Evolutionary conservation across 2,329 filamentous ascomycete genomes (phyloP).

Genomic region (Paracamarosporium sp.): DNA sequence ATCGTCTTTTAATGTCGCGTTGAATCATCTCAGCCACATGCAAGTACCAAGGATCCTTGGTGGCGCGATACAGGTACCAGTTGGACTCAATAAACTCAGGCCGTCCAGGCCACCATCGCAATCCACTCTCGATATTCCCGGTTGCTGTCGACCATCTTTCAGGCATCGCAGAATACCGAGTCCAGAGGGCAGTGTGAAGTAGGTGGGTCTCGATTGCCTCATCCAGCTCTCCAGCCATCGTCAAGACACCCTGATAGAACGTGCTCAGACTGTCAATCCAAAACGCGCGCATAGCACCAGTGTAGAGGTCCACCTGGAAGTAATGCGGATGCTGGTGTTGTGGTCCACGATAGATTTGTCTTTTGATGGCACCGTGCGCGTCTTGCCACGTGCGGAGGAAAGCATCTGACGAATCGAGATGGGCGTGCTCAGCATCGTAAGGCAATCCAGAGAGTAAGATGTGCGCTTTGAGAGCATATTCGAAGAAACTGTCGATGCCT

Average conservation of each 20-base stretch:
- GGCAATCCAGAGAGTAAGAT: conserved; percentile 80
- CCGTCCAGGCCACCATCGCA: conserved; percentile 93
- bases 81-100: conserved; percentile 98
- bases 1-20: conserved; percentile 84
- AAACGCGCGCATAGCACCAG: conserved; percentile 84
- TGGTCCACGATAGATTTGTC: conserved; percentile 82
- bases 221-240: conserved; percentile 85
- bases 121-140: conserved; percentile 81
- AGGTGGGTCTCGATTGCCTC: conserved; percentile 91
- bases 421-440: conserved; percentile 54
- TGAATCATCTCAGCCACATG: conserved; percentile 96
- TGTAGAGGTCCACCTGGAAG: conserved; percentile 85
- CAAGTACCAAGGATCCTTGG: conserved; percentile 93
- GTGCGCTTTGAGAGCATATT: conserved; percentile 95
- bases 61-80: conserved; percentile 94
- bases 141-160: conserved; percentile 92
- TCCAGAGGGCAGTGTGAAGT: conserved; percentile 92
- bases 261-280: conserved; percentile 98
- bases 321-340: conserved; percentile 88
- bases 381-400: conserved; percentile 86
- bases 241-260: conserved; percentile 89
- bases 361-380: conserved; percentile 84
- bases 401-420: conserved; percentile 73
- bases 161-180: conserved; percentile 88
- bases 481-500: conserved; percentile 97